Base-by-base conservation (phyloP, 352 stramenopile species). In the Phytopythium cucurbitacearum region DNA sequence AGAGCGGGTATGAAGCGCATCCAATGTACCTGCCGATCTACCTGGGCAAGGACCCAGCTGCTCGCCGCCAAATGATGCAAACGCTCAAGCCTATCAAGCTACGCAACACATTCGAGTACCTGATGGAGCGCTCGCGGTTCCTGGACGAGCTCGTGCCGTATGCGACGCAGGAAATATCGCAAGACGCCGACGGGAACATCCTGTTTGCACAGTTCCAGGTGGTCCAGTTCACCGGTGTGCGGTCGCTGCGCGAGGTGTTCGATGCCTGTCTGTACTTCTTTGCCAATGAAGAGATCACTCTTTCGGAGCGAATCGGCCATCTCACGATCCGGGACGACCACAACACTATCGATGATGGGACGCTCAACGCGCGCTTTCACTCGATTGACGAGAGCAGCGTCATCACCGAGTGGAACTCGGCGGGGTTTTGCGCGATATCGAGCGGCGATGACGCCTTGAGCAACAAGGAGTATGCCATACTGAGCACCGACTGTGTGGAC, bases 251-350 rank as follows among this genome's bases (percentile, higher is more conserved):
- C 15, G 53, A 71, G 33, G 62, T 82, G n/a, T 81, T 76, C 40
- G 63, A 80, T 9, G 61, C 75, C 6, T 44, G 76, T 11, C 54
- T 67, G 28, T 86, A 69, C 39, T 81, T 74, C 52, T 70, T 74
- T 6, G 57, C 44, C 48, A 84, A 83, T 56, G 61, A 83, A 16
- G 74, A 85, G 56, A 80, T 85, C 57, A 82, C 56, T 15, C 67
- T 80, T 49, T 77, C 74, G 3, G 71, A 85, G 51, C 62, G 62
- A n/a, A 62, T 76, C 7, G 71, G 68, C 42, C 60, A 76, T 46
- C 69, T 76, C 36, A 81, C 66, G 7, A 71, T 78, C 42, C 68
- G 71, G 5, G 71, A 81, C 48, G 68, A 79, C 54, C 60, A 79
- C 41, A 28, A 28, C 21, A 28, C 21, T 1, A 1, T 28, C 21